Evolutionary conservation across 805 yeast species (phyloP), one percentile per base, ranked within the genome.

Genomic region (Wickerhamomyces queroliae): DNA sequence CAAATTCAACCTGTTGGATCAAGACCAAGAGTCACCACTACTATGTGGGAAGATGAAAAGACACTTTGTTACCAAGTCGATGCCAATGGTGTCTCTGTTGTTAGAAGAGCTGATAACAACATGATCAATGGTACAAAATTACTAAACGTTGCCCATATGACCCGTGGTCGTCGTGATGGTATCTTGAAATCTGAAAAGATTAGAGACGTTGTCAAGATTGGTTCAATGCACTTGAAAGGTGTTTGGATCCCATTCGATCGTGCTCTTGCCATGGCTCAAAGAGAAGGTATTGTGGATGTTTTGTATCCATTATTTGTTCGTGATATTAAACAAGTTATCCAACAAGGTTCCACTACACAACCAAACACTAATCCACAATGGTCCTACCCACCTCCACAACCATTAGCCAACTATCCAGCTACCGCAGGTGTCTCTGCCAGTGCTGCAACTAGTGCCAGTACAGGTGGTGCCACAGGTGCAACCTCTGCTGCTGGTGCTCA

Each of bases 41-140:
- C 93, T n/a, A 75, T 82, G 74, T 85, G 95, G 95, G 93, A 85
- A 55, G 95, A 85, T 56, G 95, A 85, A 55, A 80, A 82, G 49
- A 85, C 95, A 1, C 61, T 85, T 38, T 85, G 93, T 56, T 85
- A 84, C 64, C 93, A 84, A 61, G 91, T 85, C 23, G 93, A 84
- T 53, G 90, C 88, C 42, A 78, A 82, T 46, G 84, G 86, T 41
- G 83, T 84, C 33, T 72, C 83, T 15, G 95, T 85, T 17, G 89
- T 85, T 22, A 72, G 95, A 49, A 72, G 95, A 54, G 93, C 88
- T 23, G 93, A 85, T 61, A 82, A 83, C 57, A 80, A 85, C 61
- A 81, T 83, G 85, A 79, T 85, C 59, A 85, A 85, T 56, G 95
- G 95, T 36, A 85, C 95, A 20, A 85, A 85, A 61, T 67, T 85